Evolutionary conservation across 257 asterid species (phyloP), one percentile per base, ranked within the genome.

Genomic region (Cynanchum wilfordii): DNA sequence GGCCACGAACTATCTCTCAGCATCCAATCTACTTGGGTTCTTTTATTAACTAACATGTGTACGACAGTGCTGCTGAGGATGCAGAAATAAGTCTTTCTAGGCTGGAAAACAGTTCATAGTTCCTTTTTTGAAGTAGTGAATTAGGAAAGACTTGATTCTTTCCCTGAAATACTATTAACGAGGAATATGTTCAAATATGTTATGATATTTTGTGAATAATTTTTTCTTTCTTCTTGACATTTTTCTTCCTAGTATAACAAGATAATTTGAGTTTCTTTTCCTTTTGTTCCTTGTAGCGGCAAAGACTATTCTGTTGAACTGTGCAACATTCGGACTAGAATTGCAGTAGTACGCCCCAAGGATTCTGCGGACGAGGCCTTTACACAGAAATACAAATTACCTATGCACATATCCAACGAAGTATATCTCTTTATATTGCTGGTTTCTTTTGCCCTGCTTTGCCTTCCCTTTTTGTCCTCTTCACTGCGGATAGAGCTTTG

Each of bases 221-320:
- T 24, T 24, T 45, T n/a, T 29, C 49, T 22, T 57, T 15, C 33
- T n/a, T 57, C 11, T 58, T 6, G 12, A 10, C n/a, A 72, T 57
- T 58, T 5, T 11, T 59, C 30, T 16, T 30, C 45, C 45, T 16
- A 68, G 25, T n/a, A 19, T 24, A n/a, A 29, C 54, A 20, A 38
- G 47, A 16, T 36, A 22, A 64, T 19, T 73, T 10, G 47, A 10
- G 29, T 12, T 68, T 24, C 70, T 22, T 49, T 30, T 47, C 49
- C 8, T 3, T 49, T 68, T 59, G 68, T 20, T 77, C 69, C 70
- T 60, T 77, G 81, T 87, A 87, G 89, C 79, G 74, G 40, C 86
- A 86, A 54, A 80, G 91, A 76, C 75, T 82, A 8, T 88, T 87
- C 67, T 90, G 97, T 82, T 88, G 80, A 84, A 71, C 10, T 63